A percentile compares a stretch with the other conserved stretches of the same genome.
These are phyloP conservation scores for Saussurea involucrata DNA, from an alignment of 129 eudicot genomes.

Conservation along the genomic window DNA sequence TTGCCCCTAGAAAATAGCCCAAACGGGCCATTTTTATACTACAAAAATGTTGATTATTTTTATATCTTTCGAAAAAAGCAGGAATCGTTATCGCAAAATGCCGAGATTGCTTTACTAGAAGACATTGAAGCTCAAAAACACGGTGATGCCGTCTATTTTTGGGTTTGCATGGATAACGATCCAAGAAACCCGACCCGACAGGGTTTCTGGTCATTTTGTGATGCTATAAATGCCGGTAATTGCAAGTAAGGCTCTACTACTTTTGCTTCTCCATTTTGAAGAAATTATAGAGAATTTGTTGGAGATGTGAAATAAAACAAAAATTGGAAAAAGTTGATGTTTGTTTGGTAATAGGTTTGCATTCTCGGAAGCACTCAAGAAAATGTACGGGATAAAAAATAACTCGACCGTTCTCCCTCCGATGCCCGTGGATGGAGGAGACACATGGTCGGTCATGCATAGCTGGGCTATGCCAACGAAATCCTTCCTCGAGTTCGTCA, in stretches of 20 bases:
- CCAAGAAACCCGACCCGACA: conserved; percentile 60
- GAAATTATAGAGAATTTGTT: neutral
- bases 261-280: neutral
- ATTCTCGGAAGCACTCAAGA: conserved; percentile 70
- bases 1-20: no score
- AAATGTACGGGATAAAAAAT: conserved; percentile 66
- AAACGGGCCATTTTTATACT: neutral
- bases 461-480: conserved; percentile 92
- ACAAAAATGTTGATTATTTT: neutral
- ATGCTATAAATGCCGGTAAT: conserved; percentile 94
- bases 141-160: conserved; percentile 84
- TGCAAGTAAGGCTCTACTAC: conserved; percentile 69
- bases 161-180: conserved; percentile 87
- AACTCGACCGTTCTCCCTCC: conserved; percentile 59
- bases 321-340: neutral
- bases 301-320: neutral
- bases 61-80: conserved; percentile 26
- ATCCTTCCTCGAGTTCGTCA: conserved; percentile 84
- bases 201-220: conserved; percentile 98
- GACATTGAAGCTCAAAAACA: conserved; percentile 72
- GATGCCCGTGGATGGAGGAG: conserved; percentile 79
- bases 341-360: conserved; percentile 53
- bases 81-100: conserved; percentile 69
- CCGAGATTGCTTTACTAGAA: conserved; percentile 62
- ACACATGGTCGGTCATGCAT: conserved; percentile 94